These are phyloP conservation scores for Nepenthes alata DNA, from an alignment of 179 eudicot species.

Conservation along the genomic window DNA sequence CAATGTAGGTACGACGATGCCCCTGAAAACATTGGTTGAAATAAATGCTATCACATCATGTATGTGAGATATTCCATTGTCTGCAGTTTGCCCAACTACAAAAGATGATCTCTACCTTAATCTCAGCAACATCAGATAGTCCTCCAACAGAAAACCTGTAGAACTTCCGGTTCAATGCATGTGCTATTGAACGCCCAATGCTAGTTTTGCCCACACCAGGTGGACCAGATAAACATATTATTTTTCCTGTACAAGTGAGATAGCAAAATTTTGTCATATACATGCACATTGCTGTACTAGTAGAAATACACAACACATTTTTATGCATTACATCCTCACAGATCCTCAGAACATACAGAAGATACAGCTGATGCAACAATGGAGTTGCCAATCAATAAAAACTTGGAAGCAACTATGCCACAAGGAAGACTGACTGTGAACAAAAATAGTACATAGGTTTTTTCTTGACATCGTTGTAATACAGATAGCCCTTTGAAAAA, in stretches of 20 bases:
- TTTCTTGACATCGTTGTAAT: no score
- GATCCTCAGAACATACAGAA: no score
- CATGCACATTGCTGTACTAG: no score
- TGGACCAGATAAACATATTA: conserved; percentile 90
- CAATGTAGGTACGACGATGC: conserved; percentile 98
- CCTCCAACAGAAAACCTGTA: conserved; percentile 98
- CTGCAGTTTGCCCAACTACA: background rate
- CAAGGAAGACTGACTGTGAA: no score
- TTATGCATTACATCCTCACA: no score
- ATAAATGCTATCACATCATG: conserved; percentile 4
- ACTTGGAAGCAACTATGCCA: no score
- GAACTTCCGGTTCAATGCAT: conserved; percentile 92
- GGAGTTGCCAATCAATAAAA: no score
- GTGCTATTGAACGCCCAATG: conserved; percentile 97
- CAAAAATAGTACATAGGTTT: no score
- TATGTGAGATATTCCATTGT: no score
- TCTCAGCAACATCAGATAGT: conserved; percentile 97
- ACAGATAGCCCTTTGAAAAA: no score
- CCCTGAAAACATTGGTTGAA: conserved; percentile 43
- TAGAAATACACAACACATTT: no score
- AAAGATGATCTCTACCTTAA: conserved; percentile 42
- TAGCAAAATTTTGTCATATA: background rate
- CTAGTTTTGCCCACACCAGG: conserved; percentile 99
- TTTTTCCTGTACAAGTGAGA: conserved; percentile 45
- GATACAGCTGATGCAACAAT: no score